Conservation (phyloP, 192 early-diverging fungal species). For the Entomortierella beljakovae region DNA sequence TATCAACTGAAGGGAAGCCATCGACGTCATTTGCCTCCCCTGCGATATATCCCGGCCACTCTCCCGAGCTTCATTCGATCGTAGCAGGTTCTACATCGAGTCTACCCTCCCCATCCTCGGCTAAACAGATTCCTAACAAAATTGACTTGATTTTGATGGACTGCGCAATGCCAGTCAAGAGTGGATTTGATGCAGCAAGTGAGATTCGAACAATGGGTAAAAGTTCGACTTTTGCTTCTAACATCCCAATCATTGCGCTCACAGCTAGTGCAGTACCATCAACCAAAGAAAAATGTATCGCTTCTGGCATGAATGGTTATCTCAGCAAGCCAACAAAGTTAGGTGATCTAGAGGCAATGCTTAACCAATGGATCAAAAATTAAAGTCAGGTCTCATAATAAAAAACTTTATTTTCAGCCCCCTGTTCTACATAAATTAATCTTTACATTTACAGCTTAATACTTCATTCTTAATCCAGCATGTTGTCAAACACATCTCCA, state of each 20-base stretch:
- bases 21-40: not conserved
- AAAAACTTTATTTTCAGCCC: not conserved
- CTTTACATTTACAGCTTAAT: too few relatives aligned
- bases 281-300: constrained; percentile 59
- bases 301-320: constrained; percentile 60
- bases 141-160: constrained; percentile 64
- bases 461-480: too few relatives aligned
- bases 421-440: too few relatives aligned
- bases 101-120: not conserved
- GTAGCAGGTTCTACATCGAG: not conserved
- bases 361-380: constrained; percentile 52
- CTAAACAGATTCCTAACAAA: constrained; percentile 2
- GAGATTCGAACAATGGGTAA: constrained; percentile 59
- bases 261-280: constrained; percentile 67
- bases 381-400: not conserved
- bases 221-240: constrained; percentile 18
- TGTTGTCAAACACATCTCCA: too few relatives aligned
- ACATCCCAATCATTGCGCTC: constrained; percentile 67
- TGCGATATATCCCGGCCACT: too few relatives aligned
- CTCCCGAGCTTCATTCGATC: not conserved
- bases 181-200: constrained; percentile 64
- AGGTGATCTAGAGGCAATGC: constrained; percentile 49
- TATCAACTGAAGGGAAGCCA: not conserved
- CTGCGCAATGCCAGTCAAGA: constrained; percentile 71
- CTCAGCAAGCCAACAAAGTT: constrained; percentile 62